phyloP scores from a whole-genome alignment of 441 rosid genomes.

The Erysimum cheiri region DNA sequence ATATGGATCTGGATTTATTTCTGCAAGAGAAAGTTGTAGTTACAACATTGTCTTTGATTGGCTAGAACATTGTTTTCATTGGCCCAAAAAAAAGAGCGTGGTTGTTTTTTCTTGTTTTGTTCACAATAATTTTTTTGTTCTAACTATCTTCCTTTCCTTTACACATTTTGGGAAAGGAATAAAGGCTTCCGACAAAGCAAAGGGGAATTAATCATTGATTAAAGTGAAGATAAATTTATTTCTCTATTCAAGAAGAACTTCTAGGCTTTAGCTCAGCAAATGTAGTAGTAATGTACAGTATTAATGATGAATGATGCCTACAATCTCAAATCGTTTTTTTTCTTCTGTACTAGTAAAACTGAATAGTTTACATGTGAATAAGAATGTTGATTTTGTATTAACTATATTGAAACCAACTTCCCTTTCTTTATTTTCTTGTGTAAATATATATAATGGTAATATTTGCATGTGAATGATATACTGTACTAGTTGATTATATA shows the following conservation, averaged over 20 bases:
- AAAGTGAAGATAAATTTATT: constrained; percentile 8
- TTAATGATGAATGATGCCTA: too few species aligned
- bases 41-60: too few species aligned
- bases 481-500: background rate
- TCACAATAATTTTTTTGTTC: background rate
- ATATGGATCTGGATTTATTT: background rate
- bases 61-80: background rate
- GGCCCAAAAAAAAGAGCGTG: background rate
- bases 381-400: background rate
- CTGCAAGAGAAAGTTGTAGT: background rate
- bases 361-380: constrained; percentile 1
- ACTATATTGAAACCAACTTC: background rate
- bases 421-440: background rate
- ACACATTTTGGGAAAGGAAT: constrained; percentile 38
- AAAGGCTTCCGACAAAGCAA: constrained; percentile 43
- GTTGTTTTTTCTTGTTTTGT: background rate
- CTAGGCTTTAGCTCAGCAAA: background rate
- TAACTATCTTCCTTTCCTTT: constrained; percentile 17
- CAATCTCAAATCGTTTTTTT: background rate
- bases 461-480: background rate
- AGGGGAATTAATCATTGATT: constrained; percentile 13
- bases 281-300: too few species aligned
- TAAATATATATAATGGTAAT: constrained; percentile 3
- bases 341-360: background rate
- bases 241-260: background rate